Evolutionary conservation across 2,329 filamentous ascomycete species (phyloP).

Genomic region (Diaporthe vaccinii): DNA sequence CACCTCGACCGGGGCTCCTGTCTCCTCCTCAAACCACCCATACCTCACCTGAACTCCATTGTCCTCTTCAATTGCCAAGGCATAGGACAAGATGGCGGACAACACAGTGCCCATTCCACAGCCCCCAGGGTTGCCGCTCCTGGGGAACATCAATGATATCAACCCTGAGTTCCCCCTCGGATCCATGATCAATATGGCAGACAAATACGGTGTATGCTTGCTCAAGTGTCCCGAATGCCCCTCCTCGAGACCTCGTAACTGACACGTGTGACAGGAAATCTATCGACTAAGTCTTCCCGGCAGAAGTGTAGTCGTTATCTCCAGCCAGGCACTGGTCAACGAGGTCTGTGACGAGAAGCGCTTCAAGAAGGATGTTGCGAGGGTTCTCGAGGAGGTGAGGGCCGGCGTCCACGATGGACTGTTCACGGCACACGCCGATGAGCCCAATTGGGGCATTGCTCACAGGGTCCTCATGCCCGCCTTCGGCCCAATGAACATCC

Average conservation of each 20-base stretch:
- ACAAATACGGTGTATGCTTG: conserved; percentile 70
- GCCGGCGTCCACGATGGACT: conserved; percentile 73
- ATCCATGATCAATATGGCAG: conserved; percentile 69
- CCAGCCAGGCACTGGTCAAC: conserved; percentile 60
- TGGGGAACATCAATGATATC: conserved; percentile 77
- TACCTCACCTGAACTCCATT: neutral
- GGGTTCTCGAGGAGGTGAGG: conserved; percentile 66
- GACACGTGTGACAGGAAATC: conserved; percentile 40
- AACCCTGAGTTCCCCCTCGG: conserved; percentile 68
- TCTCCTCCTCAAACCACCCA: neutral
- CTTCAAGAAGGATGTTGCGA: conserved; percentile 69
- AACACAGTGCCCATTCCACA: conserved; percentile 68
- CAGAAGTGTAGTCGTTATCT: conserved; percentile 35
- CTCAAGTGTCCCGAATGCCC: neutral
- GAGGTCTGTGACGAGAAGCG: conserved; percentile 75
- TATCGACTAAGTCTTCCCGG: conserved; percentile 41
- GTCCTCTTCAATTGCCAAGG: conserved; percentile 1
- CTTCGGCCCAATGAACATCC: conserved; percentile 77
- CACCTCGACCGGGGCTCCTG: neutral
- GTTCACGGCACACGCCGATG: conserved; percentile 65
- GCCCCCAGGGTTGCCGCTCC: conserved; percentile 72
- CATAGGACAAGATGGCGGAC: conserved; percentile 38
- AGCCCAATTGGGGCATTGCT: conserved; percentile 76
- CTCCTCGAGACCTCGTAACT: conserved; percentile 37
- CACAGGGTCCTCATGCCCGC: conserved; percentile 76